phyloP scores from a whole-genome alignment of 2,329 filamentous ascomycete genomes.

The Penicillium hordei region DNA sequence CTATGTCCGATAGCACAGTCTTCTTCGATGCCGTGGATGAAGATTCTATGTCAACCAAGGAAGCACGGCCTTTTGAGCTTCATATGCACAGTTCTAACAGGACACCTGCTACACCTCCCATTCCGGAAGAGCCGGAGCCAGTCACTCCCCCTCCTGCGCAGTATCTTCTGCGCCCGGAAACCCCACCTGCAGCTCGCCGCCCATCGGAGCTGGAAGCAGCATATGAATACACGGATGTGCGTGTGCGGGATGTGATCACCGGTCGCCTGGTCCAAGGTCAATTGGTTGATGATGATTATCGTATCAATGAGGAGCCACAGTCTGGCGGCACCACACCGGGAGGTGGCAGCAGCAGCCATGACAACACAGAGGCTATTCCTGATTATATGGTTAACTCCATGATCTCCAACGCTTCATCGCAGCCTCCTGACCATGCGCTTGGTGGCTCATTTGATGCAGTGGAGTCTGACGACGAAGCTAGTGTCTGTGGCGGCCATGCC shows the following conservation, averaged over 20 bases:
- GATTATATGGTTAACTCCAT: constrained; percentile 83
- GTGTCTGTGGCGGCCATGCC: constrained; percentile 57
- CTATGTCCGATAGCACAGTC: constrained; percentile 77
- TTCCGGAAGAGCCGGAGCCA: constrained; percentile 26
- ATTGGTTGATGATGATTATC: constrained; percentile 90
- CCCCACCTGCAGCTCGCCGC: constrained; percentile 40
- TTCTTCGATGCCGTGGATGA: constrained; percentile 63
- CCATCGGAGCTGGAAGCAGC: constrained; percentile 47
- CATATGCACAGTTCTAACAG: constrained; percentile 24
- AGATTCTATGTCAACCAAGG: constrained; percentile 28
- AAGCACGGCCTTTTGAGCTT: constrained; percentile 31
- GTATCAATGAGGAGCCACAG: constrained; percentile 64
- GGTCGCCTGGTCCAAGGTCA: constrained; percentile 90
- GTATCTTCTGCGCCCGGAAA: constrained; percentile 38
- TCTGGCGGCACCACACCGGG: constrained; percentile 57
- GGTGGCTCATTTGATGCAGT: constrained; percentile 82
- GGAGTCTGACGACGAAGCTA: constrained; percentile 80
- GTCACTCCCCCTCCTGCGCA: constrained; percentile 18
- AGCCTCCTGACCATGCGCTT: constrained; percentile 67
- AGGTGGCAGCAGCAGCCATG: constrained; percentile 47
- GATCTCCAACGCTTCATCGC: constrained; percentile 77
- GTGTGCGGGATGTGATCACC: constrained; percentile 85
- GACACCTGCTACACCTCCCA: constrained; percentile 14
- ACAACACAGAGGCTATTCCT: constrained; percentile 57
- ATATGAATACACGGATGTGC: constrained; percentile 70